Evolutionary conservation across 441 rosid species (phyloP).

Genomic region (Populus trichocarpa): DNA sequence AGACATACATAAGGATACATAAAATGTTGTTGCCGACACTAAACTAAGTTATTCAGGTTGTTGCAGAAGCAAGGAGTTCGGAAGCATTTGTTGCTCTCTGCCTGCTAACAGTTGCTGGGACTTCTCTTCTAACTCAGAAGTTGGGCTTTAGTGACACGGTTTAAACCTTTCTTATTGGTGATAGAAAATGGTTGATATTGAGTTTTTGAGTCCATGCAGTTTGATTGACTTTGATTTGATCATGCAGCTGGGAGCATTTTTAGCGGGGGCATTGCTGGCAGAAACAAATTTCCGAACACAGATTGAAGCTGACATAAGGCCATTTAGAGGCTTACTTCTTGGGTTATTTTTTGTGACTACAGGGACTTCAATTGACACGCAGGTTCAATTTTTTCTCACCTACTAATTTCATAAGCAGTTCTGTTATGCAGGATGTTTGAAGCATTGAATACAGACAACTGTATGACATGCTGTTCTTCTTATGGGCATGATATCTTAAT

Average conservation of each 20-base stretch:
- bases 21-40: constrained; percentile 19
- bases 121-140: constrained; percentile 84
- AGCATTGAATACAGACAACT: background rate
- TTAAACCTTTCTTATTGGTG: constrained; percentile 14
- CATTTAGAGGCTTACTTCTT: constrained; percentile 92
- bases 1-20: background rate
- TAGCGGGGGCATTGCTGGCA: constrained; percentile 91
- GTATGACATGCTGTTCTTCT: background rate
- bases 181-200: constrained; percentile 8
- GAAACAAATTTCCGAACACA: constrained; percentile 96
- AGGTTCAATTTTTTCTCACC: constrained; percentile 40
- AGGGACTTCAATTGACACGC: constrained; percentile 88
- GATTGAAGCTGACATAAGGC: constrained; percentile 96
- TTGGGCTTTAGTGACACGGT: constrained; percentile 99
- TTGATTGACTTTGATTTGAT: constrained; percentile 14
- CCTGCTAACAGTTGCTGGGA: constrained; percentile 90
- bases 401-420: background rate
- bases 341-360: constrained; percentile 95
- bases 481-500: background rate
- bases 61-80: constrained; percentile 92
- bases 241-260: constrained; percentile 93
- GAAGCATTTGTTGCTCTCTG: constrained; percentile 98
- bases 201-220: constrained; percentile 9
- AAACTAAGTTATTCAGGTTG: constrained; percentile 51
- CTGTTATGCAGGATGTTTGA: background rate